A percentile compares a stretch with the other conserved stretches of the same genome.
Evolutionary conservation across 306 rosid genomes (phyloP).

Genomic region (Psophocarpus tetragonolobus): DNA sequence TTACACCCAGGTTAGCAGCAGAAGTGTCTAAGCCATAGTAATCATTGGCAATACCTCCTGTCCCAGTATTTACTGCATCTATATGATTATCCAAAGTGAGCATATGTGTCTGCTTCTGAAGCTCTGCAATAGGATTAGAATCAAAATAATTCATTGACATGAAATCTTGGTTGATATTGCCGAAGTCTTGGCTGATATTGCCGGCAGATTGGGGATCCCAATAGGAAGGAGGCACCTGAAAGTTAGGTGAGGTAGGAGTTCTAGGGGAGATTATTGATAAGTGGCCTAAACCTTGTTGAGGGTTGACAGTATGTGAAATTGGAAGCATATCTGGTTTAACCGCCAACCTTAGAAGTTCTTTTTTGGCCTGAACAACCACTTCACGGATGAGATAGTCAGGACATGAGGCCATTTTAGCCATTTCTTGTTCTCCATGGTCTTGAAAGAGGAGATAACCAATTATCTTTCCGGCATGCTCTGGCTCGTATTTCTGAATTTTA

Average conservation of each 20-base stretch:
- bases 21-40: conserved; percentile 47
- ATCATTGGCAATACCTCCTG: conserved; percentile 39
- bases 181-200: conserved; percentile 36
- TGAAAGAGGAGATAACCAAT: conserved; percentile 68
- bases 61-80: conserved; percentile 40
- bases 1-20: conserved; percentile 33
- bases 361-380: conserved; percentile 49
- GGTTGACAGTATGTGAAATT: conserved; percentile 31
- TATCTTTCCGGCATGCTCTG: conserved; percentile 60
- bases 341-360: conserved; percentile 49
- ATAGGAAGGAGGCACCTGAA: conserved; percentile 35
- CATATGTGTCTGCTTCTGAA: conserved; percentile 50
- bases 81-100: conserved; percentile 51
- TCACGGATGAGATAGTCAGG: conserved; percentile 58
- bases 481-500: conserved; percentile 62
- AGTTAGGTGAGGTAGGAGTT: conserved; percentile 39
- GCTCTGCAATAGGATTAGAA: conserved; percentile 46
- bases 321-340: conserved; percentile 37
- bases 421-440: conserved; percentile 56
- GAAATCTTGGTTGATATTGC: conserved; percentile 37
- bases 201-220: conserved; percentile 50
- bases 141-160: conserved; percentile 44
- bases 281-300: conserved; percentile 40
- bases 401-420: conserved; percentile 58
- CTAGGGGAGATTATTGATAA: conserved; percentile 34